Evolutionary conservation across 1,284 basidiomycete genomes (phyloP).

Genomic region (Cryptococcus sp.): DNA sequence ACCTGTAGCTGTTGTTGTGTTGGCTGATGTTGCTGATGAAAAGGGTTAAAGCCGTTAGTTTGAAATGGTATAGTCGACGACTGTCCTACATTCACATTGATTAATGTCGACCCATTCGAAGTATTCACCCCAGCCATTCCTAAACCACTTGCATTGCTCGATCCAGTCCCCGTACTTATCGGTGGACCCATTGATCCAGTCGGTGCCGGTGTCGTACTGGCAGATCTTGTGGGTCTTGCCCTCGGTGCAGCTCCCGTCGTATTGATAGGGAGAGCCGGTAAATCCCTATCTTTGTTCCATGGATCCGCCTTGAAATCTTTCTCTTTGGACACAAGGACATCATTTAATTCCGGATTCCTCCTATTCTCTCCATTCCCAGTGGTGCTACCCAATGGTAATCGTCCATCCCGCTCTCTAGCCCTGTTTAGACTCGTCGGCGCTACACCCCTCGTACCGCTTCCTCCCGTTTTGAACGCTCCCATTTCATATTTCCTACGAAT

Average conservation of each 20-base stretch:
- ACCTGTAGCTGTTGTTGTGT: neutral
- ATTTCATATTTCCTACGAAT: conserved; percentile 45
- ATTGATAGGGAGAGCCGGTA: conserved; percentile 23
- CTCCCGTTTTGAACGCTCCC: conserved; percentile 35
- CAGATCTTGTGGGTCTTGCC: conserved; percentile 3
- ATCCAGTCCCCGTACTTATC: neutral
- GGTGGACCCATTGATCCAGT: neutral
- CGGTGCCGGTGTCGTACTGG: neutral
- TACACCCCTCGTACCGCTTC: neutral
- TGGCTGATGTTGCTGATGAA: neutral
- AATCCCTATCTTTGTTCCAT: conserved; percentile 17
- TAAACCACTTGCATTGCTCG: neutral
- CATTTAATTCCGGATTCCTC: conserved; percentile 32
- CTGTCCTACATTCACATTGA: neutral
- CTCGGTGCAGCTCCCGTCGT: neutral
- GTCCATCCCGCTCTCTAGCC: conserved; percentile 22
- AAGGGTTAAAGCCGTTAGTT: neutral
- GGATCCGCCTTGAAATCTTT: neutral
- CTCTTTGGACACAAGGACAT: conserved; percentile 10
- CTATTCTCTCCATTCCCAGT: conserved; percentile 6
- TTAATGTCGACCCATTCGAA: neutral
- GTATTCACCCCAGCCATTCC: too few species aligned
- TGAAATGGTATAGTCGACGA: neutral
- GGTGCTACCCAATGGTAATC: conserved; percentile 6
- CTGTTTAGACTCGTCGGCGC: conserved; percentile 28